Base-by-base conservation (phyloP, 495 filamentous ascomycete genomes). In the Penicillium arizonense region DNA sequence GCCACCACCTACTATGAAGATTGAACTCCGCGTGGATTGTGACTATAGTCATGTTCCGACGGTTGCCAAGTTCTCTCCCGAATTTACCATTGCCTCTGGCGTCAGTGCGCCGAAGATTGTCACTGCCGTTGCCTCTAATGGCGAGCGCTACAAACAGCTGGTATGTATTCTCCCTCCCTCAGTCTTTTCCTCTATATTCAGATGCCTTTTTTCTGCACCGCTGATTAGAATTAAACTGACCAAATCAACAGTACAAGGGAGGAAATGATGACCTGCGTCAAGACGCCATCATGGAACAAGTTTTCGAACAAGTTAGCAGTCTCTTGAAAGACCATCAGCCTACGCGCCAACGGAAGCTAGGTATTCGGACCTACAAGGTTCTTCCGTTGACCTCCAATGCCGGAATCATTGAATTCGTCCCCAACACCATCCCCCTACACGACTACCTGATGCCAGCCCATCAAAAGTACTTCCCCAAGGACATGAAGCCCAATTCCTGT, bases 211-310 rank as follows among this genome's bases (percentile, higher is more conserved):
- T 5, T 5, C 7, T 8, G 28, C 28, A 30, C 9, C 7, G 28
- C 2, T 30, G 5, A 10, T 8, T 40, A 21, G 4, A 18, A 39
- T 20, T 21, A 1, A 35, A 43, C 50, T 61, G 32, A 67, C 44
- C 5, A 21, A 37, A 16, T 16, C 8, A 35, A 50, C 61, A 87
- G 85, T 86, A 94, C 64, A 99, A 99, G 73, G 88, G 89, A 60
- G 90, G 92, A 24, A 91, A 89, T 56, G 92, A 97, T 67, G 94
- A 98, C 62, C 80, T 99, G 11, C 87, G 94, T n/a, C 94, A 99
- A 73, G 94, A 99, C 63, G 90, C 94, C 14, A 99, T 99, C 73
- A 99, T 99, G 95, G 95, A 97, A 67, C 94, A 99, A 72, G 94
- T 99, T 28, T 99, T 97, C 71, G 90, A 89, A 43, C 89, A 96